phyloP scores from a whole-genome alignment of 2,329 filamentous ascomycete genomes.

The Fusarium nematophilum region DNA sequence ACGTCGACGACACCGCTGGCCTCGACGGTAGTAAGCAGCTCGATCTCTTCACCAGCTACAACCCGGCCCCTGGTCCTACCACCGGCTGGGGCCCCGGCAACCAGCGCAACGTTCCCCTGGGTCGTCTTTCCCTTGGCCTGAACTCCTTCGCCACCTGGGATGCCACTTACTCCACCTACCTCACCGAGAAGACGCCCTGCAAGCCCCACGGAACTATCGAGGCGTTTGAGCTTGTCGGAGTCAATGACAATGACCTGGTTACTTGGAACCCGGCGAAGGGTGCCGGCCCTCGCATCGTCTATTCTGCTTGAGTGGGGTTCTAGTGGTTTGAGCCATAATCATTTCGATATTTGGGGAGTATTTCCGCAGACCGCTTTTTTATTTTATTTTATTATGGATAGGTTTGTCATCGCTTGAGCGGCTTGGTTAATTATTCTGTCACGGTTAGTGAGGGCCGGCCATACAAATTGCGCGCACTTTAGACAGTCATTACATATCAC shows the following conservation, averaged over 20 bases:
- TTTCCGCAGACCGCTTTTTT: too few relatives aligned
- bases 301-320: too few relatives aligned
- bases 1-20: constrained; percentile 23
- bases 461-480: too few relatives aligned
- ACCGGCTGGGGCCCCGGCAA: constrained; percentile 39
- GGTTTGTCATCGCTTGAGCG: too few relatives aligned
- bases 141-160: constrained; percentile 8
- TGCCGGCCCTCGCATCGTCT: constrained; percentile 11
- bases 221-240: constrained; percentile 25
- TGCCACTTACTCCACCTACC: constrained; percentile 7
- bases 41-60: constrained; percentile 40
- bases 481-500: too few relatives aligned
- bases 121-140: constrained; percentile 7
- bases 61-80: constrained; percentile 30
- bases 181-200: constrained; percentile 13
- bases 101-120: constrained; percentile 37
- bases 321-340: too few relatives aligned
- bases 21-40: constrained; percentile 36
- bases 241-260: constrained; percentile 15
- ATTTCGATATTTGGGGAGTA: too few relatives aligned
- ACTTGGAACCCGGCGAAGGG: constrained; percentile 9
- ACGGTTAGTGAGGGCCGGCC: too few relatives aligned
- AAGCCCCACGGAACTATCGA: constrained; percentile 13
- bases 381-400: too few relatives aligned
- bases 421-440: too few relatives aligned